Conservation (phyloP, 2,329 filamentous ascomycete species). For the Phialophora macrospora region DNA sequence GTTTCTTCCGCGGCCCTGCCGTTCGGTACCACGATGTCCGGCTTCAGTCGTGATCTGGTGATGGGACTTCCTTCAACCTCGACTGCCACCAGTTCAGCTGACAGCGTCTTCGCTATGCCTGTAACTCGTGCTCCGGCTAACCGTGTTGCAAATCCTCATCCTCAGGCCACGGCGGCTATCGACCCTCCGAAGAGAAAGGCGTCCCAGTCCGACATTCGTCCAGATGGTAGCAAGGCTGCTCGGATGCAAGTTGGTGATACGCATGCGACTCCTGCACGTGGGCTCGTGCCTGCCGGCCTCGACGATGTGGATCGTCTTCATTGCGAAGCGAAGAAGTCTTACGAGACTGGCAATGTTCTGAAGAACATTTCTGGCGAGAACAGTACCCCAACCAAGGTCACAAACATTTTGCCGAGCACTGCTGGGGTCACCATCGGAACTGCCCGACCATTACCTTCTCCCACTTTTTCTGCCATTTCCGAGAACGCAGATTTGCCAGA, state of each 20-base stretch:
- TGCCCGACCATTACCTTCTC: conserved; percentile 8
- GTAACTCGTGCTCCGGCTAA: background rate
- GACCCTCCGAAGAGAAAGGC: conserved; percentile 19
- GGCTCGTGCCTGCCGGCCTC: background rate
- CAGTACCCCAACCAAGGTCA: background rate
- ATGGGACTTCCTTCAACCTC: background rate
- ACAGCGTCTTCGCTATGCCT: background rate
- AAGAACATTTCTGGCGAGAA: background rate
- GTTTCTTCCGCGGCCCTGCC: background rate
- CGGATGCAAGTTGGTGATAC: background rate
- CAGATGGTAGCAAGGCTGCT: conserved; percentile 9
- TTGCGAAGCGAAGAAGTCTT: background rate
- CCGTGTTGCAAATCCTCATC: background rate
- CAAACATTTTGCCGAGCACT: background rate
- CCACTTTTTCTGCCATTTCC: conserved; percentile 22
- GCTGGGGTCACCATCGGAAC: background rate
- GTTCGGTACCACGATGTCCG: background rate
- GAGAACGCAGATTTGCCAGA: conserved; percentile 23
- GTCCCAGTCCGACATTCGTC: conserved; percentile 19
- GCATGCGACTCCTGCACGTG: background rate
- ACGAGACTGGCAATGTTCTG: background rate
- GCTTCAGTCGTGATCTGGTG: background rate
- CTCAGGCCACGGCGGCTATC: background rate
- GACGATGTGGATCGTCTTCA: conserved; percentile 2
- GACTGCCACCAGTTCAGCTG: background rate